Conservation (phyloP, 164 flowering plant genomes). For the Sextonia rubra region DNA sequence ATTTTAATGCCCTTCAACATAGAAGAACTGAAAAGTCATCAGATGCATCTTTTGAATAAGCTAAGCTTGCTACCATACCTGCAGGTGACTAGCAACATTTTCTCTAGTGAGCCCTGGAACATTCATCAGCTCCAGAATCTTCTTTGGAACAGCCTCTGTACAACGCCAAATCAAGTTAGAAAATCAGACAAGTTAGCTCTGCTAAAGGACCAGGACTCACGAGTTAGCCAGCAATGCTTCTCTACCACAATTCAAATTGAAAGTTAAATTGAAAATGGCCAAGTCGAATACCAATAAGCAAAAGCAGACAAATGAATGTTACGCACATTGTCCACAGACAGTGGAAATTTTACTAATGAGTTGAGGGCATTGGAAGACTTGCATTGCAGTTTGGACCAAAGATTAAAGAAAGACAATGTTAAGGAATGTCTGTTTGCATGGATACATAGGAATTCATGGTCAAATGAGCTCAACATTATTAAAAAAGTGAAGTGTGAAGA, state of each 20-base stretch:
- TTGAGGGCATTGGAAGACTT: neutral
- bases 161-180: conserved; percentile 2
- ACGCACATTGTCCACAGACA: neutral
- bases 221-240: no score
- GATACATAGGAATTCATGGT: no score
- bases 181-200: neutral
- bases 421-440: no score
- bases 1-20: neutral
- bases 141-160: conserved; percentile 98
- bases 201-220: neutral
- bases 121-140: conserved; percentile 92
- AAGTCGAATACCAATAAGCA: neutral
- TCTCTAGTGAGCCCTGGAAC: conserved; percentile 93
- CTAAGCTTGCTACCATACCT: conserved; percentile 42
- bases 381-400: neutral
- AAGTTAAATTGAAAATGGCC: neutral
- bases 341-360: neutral
- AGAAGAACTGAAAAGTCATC: neutral
- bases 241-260: neutral
- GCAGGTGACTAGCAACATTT: conserved; percentile 98
- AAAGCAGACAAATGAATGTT: neutral
- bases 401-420: neutral
- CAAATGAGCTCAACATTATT: no score
- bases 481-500: no score
- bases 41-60: neutral